A percentile compares a stretch with the other conserved stretches of the same genome.
Conservation (phyloP, 1,284 basidiomycete species). For the Cutaneotrichosporon mucoides region DNA sequence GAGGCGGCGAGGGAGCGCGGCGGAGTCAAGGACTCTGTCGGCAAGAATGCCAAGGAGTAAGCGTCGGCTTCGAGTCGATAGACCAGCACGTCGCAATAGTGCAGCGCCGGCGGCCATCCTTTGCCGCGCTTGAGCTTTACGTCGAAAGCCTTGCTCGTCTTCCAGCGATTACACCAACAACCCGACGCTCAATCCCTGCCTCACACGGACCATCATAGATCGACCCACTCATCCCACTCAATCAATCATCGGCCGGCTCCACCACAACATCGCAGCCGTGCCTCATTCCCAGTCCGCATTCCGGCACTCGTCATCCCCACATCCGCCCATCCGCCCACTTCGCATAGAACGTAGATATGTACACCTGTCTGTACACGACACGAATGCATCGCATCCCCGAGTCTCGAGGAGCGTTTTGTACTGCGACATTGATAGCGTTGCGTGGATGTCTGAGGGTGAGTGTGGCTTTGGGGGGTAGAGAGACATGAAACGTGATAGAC, state of each 20-base stretch:
- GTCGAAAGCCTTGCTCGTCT: too few species aligned
- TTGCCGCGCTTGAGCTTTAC: too few species aligned
- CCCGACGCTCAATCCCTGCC: too few species aligned
- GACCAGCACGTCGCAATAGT: too few species aligned
- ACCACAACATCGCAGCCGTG: background rate
- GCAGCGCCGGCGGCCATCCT: too few species aligned
- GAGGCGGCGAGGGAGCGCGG: constrained; percentile 3
- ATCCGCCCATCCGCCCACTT: background rate
- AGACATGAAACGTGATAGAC: too few species aligned
- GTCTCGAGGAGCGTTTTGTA: background rate
- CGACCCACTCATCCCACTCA: too few species aligned
- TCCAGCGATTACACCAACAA: too few species aligned
- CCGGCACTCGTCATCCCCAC: background rate
- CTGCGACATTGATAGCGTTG: background rate
- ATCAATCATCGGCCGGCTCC: background rate
- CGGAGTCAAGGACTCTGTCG: background rate
- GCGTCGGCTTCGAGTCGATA: background rate
- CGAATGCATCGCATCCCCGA: constrained; percentile 5
- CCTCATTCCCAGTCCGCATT: too few species aligned
- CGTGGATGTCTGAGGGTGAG: background rate
- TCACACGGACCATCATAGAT: too few species aligned
- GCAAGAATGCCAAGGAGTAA: constrained; percentile 17
- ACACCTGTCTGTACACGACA: constrained; percentile 2
- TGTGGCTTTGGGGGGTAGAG: too few species aligned
- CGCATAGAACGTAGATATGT: background rate